A percentile compares a stretch with the other conserved stretches of the same genome.
Evolutionary conservation across 768 basidiomycete genomes (phyloP).

Genomic region (Xanthoconium stramineum): DNA sequence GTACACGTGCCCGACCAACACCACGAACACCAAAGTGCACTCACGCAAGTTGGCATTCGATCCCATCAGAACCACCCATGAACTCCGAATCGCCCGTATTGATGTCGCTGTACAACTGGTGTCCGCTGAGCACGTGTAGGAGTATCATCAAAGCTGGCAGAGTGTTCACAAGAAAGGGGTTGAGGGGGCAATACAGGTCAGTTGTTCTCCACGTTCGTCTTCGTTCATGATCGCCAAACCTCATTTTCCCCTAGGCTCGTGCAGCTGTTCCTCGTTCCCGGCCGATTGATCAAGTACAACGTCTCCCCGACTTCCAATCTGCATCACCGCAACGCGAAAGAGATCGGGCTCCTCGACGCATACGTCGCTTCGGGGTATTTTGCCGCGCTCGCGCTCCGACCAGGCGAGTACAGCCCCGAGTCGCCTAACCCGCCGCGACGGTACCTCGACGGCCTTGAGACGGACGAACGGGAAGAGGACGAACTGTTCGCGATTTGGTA

Average conservation of each 20-base stretch:
- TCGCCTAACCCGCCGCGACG: constrained; percentile 56
- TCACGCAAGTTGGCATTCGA: constrained; percentile 38
- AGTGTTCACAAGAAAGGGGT: constrained; percentile 66
- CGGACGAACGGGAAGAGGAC: constrained; percentile 85
- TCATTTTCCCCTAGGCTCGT: constrained; percentile 45
- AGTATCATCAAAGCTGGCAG: constrained; percentile 72
- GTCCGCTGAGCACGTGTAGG: constrained; percentile 74
- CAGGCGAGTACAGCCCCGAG: constrained; percentile 60
- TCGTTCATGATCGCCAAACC: background rate
- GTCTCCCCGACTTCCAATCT: constrained; percentile 57
- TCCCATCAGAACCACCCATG: constrained; percentile 48
- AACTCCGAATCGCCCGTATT: constrained; percentile 58
- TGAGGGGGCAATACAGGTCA: constrained; percentile 76
- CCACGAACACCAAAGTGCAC: constrained; percentile 38
- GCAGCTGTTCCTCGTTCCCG: constrained; percentile 72
- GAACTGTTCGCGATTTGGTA: constrained; percentile 82
- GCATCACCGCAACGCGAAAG: constrained; percentile 52
- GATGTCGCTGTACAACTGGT: constrained; percentile 80
- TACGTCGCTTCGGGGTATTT: constrained; percentile 88
- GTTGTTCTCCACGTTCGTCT: constrained; percentile 22
- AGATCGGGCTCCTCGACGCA: constrained; percentile 64
- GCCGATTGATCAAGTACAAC: constrained; percentile 70
- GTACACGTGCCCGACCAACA: constrained; percentile 57
- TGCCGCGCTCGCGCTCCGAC: constrained; percentile 62
- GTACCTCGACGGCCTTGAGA: constrained; percentile 88